Base-by-base conservation (phyloP, 108 stramenopile species). In the Pseudonitzschia pungens region DNA sequence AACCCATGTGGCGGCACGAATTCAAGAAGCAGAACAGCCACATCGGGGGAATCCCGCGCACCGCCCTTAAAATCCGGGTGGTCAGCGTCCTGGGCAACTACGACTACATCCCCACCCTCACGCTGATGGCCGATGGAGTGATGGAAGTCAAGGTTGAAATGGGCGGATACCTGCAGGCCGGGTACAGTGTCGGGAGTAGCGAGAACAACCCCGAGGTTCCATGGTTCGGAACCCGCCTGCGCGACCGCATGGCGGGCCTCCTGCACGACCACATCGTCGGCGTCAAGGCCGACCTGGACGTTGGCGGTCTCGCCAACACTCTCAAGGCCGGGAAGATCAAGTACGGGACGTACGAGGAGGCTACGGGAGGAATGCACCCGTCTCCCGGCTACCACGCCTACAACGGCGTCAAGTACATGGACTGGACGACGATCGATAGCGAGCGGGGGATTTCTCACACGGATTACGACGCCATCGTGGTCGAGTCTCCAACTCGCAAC, bases 271-370 rank as follows among this genome's bases (percentile, higher is more conserved):
- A 67, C 36, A 27, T 67, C 15, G 42, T 67, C 36, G 66, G 66
- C 18, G 66, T 67, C 28, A 67, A 67, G 44, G 44, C 44, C 28
- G 66, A 67, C 29, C 28, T 67, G 66, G 66, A 67, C 22, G 44
- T 67, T 20, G 66, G 66, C 3, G 66, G 66, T 9, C 44, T 50
- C 5, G 5, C 21, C 21, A 67, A 67, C 36, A 67, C 66, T 5
- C 45, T 67, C 14, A 67, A 40, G 66, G 66, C 66, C 7, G 66
- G 66, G 22, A 67, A 67, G 36, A 40, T 67, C 22, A 67, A 44
- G 4, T 67, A 67, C 44, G 66, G 66, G 21, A 67, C 66, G 21
- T 67, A 67, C n/a, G 66, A 67, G 45, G 66, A 67, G 66, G 66
- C 66, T 7, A 67, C 66, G 15, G 66, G 66, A 28, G 60, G 60